Evolutionary conservation across 306 rosid species (phyloP).

Genomic region (Trifolium pratense): DNA sequence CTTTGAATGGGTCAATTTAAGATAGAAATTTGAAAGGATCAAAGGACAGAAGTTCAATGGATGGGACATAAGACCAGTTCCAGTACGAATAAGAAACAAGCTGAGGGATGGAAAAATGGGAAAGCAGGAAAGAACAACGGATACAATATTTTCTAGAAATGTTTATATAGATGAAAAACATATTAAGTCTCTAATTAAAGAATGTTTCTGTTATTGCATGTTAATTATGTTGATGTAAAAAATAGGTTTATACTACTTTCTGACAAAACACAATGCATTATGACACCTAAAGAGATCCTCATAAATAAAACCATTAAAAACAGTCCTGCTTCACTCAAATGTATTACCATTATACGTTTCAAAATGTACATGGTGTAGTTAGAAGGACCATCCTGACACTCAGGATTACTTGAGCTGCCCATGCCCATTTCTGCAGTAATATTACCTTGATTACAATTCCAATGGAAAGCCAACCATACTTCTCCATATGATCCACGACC

Average conservation of each 20-base stretch:
- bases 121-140: too few species aligned
- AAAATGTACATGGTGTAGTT: slow-evolving; percentile 75
- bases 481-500: slow-evolving; percentile 98
- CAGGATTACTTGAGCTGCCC: slow-evolving; percentile 55
- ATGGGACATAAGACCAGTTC: too few species aligned
- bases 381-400: slow-evolving; percentile 55
- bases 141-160: background rate
- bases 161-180: background rate
- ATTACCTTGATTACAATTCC: slow-evolving; percentile 72
- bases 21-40: slow-evolving; percentile 11
- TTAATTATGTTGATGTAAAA: slow-evolving; percentile 26
- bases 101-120: too few species aligned
- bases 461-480: slow-evolving; percentile 94
- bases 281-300: slow-evolving; percentile 33
- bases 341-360: slow-evolving; percentile 92
- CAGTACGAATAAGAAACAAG: too few species aligned
- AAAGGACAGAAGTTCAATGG: too few species aligned
- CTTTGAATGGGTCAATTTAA: slow-evolving; percentile 4
- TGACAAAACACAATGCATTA: slow-evolving; percentile 5
- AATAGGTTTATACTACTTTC: slow-evolving; percentile 15
- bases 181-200: background rate
- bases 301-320: slow-evolving; percentile 38
- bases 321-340: slow-evolving; percentile 29
- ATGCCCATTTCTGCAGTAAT: slow-evolving; percentile 49
- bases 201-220: background rate